Evolutionary conservation across 202 grass and related monocot species (phyloP), one percentile per base, ranked within the genome.

Genomic region (Zizania palustris): DNA sequence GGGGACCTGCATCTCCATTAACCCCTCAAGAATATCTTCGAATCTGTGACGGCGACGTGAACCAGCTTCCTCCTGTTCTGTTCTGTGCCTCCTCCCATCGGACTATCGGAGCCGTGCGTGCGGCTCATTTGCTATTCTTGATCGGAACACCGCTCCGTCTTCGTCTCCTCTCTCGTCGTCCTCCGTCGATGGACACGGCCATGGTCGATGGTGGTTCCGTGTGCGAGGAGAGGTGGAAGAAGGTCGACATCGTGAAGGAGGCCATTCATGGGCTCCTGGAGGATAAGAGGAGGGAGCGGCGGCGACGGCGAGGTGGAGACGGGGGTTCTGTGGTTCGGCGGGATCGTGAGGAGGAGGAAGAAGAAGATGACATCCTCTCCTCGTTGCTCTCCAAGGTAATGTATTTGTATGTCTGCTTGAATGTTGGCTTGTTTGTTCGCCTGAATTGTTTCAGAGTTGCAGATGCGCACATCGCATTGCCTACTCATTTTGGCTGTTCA

Each of bases 301-400:
- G 7, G 16, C 45, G 10, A 15, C 46, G 20, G n/a, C 42, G 14
- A 14, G 67, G 53, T 5, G 62, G 41, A 15, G 44, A 76, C 3
- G 15, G 56, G 0, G 10, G 8, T 34, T 11, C 21, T 20, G 11
- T 60, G n/a, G 28, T n/a, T 20, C 49, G 1, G 2, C 61, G 12
- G 20, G 57, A 62, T 45, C 21, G 40, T 0, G 50, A 76, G 10
- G 71, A 82, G 3, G 68, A 83, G 16, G 80, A 88, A 1, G 49
- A 38, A 8, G 40, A 87, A 36, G 79, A 77, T 11, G 43, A 10
- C 11, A 21, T 92, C 70, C 70, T 89, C n/a, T 81, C 80, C 33
- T 84, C 80, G 35, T 42, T 89, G 71, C 76, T 86, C 43, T 74
- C 72, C 67, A 82, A 89, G 90, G 90, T 89, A 79, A 79, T 33